Conservation (phyloP, 2,329 filamentous ascomycete genomes). For the Dactylellina haptotyla region DNA sequence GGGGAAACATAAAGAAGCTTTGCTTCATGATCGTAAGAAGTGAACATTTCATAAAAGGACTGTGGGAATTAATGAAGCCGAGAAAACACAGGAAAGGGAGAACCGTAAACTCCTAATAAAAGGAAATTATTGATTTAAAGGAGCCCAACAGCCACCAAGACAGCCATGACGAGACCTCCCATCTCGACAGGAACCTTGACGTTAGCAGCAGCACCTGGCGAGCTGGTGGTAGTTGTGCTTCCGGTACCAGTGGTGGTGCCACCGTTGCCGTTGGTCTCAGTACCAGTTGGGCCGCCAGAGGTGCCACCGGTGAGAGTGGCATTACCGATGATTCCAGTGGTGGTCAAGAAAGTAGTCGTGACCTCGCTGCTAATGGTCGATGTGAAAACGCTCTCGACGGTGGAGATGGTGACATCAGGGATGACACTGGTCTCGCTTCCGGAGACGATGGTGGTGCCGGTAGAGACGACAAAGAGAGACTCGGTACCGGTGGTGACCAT, state of each 20-base stretch:
- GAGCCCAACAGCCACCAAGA: slow-evolving; percentile 37
- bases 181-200: slow-evolving; percentile 42
- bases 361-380: slow-evolving; percentile 23
- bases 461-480: slow-evolving; percentile 35
- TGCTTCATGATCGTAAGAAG: slow-evolving; percentile 1
- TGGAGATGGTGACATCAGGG: slow-evolving; percentile 33
- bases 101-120: background rate
- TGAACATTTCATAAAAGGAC: background rate
- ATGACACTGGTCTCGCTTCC: slow-evolving; percentile 29
- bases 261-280: background rate
- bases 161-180: slow-evolving; percentile 37
- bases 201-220: slow-evolving; percentile 41
- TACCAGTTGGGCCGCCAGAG: background rate
- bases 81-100: background rate
- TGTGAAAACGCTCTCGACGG: slow-evolving; percentile 25
- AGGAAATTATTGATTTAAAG: slow-evolving; percentile 9
- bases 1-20: slow-evolving; percentile 2
- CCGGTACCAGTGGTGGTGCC: slow-evolving; percentile 1
- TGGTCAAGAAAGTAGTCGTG: slow-evolving; percentile 1
- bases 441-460: slow-evolving; percentile 43
- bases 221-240: slow-evolving; percentile 16
- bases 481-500: slow-evolving; percentile 41
- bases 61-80: background rate
- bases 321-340: slow-evolving; percentile 6
- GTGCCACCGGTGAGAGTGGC: background rate